Evolutionary conservation across 2,329 filamentous ascomycete species (phyloP).

Genomic region (Coniochaeta ligniaria): DNA sequence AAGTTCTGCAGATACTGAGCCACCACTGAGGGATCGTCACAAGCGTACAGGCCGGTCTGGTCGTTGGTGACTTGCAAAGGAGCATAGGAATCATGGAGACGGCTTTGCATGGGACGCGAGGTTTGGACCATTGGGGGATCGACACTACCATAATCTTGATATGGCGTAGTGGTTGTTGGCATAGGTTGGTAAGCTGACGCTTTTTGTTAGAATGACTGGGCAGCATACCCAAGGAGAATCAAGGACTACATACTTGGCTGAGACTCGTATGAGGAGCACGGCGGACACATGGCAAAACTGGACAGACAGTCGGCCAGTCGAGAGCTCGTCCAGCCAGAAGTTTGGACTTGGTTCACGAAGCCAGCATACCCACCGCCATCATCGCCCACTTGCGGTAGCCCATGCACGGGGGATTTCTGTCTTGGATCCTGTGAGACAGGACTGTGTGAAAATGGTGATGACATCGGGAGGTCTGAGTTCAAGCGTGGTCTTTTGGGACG

Average conservation of each 20-base stretch:
- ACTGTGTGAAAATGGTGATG: slow-evolving; percentile 13
- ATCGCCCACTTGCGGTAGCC: slow-evolving; percentile 11
- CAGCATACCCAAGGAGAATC: not conserved
- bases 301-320: slow-evolving; percentile 25
- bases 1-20: slow-evolving; percentile 25
- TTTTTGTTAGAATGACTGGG: not conserved
- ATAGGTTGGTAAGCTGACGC: slow-evolving; percentile 13
- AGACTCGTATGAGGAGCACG: slow-evolving; percentile 25
- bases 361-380: slow-evolving; percentile 8
- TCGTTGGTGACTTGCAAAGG: slow-evolving; percentile 18
- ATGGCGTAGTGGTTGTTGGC: slow-evolving; percentile 16
- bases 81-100: slow-evolving; percentile 8
- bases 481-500: slow-evolving; percentile 19
- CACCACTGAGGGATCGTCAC: slow-evolving; percentile 19
- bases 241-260: slow-evolving; percentile 21
- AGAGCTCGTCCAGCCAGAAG: slow-evolving; percentile 17
- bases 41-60: slow-evolving; percentile 19
- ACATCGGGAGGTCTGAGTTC: slow-evolving; percentile 23
- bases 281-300: slow-evolving; percentile 25
- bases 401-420: slow-evolving; percentile 21
- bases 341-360: slow-evolving; percentile 8
- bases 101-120: slow-evolving; percentile 12
- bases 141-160: slow-evolving; percentile 18
- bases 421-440: slow-evolving; percentile 18
- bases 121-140: slow-evolving; percentile 14